phyloP scores from a whole-genome alignment of 805 yeast genomes.

The Saturnispora zaruensis region DNA sequence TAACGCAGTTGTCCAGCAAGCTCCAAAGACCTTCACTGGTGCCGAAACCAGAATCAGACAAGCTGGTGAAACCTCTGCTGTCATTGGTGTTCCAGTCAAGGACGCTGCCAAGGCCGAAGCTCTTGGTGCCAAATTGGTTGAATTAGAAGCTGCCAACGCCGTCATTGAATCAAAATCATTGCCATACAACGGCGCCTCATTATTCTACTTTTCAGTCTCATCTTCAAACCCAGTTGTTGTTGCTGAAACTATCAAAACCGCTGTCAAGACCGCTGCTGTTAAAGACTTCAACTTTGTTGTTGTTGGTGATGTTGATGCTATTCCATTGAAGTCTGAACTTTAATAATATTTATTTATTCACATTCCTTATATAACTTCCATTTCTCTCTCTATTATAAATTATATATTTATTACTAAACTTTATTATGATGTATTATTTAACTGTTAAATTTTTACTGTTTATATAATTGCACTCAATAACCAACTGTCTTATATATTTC shows the following conservation, averaged over 20 bases:
- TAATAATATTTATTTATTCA: slow-evolving; percentile 28
- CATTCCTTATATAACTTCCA: slow-evolving; percentile 1
- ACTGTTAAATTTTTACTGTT: background rate
- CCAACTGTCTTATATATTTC: too few relatives aligned
- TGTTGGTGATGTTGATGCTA: slow-evolving; percentile 75
- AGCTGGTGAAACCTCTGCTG: slow-evolving; percentile 60
- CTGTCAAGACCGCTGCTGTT: slow-evolving; percentile 40
- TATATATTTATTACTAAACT: slow-evolving; percentile 2
- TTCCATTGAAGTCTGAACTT: slow-evolving; percentile 88
- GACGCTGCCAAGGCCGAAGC: slow-evolving; percentile 50
- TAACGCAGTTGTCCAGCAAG: slow-evolving; percentile 33
- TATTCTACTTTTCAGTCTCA: slow-evolving; percentile 62
- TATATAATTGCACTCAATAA: too few relatives aligned
- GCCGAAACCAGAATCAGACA: slow-evolving; percentile 60
- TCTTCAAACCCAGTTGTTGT: slow-evolving; percentile 53
- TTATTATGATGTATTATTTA: background rate
- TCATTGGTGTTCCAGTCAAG: slow-evolving; percentile 72
- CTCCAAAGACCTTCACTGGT: slow-evolving; percentile 44
- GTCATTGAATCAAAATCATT: slow-evolving; percentile 43
- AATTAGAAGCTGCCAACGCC: slow-evolving; percentile 52
- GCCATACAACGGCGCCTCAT: slow-evolving; percentile 70
- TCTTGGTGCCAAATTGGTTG: slow-evolving; percentile 49
- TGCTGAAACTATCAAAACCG: slow-evolving; percentile 50
- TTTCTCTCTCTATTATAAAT: slow-evolving; percentile 2
- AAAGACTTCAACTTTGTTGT: slow-evolving; percentile 75